phyloP scores from a whole-genome alignment of 2,329 filamentous ascomycete species.

The Xylogone sp. region DNA sequence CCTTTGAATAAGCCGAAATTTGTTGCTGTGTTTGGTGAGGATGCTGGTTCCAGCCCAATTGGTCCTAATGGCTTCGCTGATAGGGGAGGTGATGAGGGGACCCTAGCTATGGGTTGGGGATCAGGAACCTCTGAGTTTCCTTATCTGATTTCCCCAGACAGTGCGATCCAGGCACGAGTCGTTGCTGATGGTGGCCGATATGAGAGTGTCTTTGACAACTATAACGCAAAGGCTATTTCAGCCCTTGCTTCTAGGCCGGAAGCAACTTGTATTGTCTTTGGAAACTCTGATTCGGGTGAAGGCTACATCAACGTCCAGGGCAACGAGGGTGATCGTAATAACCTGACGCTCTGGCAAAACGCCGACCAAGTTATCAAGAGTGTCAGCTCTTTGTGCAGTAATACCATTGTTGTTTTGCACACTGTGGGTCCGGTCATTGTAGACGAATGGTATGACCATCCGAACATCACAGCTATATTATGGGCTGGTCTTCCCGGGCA shows the following conservation, averaged over 20 bases:
- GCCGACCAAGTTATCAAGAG: slow-evolving; percentile 80
- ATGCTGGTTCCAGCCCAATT: slow-evolving; percentile 69
- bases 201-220: slow-evolving; percentile 66
- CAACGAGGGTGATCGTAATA: slow-evolving; percentile 86
- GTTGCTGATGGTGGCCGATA: slow-evolving; percentile 55
- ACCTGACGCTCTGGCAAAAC: slow-evolving; percentile 83
- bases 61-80: slow-evolving; percentile 74
- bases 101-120: slow-evolving; percentile 74
- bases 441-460: slow-evolving; percentile 67
- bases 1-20: slow-evolving; percentile 77
- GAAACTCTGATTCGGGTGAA: slow-evolving; percentile 82
- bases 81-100: slow-evolving; percentile 51
- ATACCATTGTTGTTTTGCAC: slow-evolving; percentile 91
- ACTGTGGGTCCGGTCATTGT: slow-evolving; percentile 77
- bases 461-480: slow-evolving; percentile 79
- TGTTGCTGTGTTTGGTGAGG: slow-evolving; percentile 75
- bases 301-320: slow-evolving; percentile 79
- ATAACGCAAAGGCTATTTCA: slow-evolving; percentile 64
- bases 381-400: slow-evolving; percentile 72
- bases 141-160: slow-evolving; percentile 75
- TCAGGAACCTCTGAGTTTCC: slow-evolving; percentile 71
- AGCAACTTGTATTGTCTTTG: slow-evolving; percentile 81
- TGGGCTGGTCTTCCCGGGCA: slow-evolving; percentile 82
- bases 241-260: slow-evolving; percentile 56
- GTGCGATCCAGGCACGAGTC: slow-evolving; percentile 63